Conservation (phyloP, 1,284 basidiomycete species). For the Meripilus lineatus region DNA sequence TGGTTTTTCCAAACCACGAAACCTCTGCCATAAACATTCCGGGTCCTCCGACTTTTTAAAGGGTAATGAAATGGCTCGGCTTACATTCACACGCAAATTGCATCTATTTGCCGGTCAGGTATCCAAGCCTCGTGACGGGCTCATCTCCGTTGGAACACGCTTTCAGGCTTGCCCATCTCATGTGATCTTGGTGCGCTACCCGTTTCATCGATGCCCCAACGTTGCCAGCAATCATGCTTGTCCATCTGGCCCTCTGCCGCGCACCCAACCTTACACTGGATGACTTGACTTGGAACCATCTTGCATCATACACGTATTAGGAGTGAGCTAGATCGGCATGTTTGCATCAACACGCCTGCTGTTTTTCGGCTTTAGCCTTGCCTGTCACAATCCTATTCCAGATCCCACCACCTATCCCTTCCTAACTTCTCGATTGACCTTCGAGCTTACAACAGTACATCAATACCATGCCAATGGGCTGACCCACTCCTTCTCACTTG, state of each 20-base stretch:
- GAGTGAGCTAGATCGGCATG: constrained; percentile 24
- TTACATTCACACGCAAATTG: constrained; percentile 1
- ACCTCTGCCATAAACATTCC: no score
- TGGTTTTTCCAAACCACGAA: no score
- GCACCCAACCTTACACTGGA: constrained; percentile 2
- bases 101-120: background rate
- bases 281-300: constrained; percentile 1
- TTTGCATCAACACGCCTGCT: constrained; percentile 23
- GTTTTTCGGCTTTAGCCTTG: constrained; percentile 23
- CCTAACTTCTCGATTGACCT: constrained; percentile 24
- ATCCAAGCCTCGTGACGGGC: background rate
- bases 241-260: constrained; percentile 4
- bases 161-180: background rate
- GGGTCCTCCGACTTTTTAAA: no score
- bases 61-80: no score
- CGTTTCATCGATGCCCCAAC: constrained; percentile 2
- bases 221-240: background rate
- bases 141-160: background rate
- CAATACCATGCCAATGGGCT: constrained; percentile 21
- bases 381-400: constrained; percentile 19
- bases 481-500: constrained; percentile 13
- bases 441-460: constrained; percentile 16
- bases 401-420: constrained; percentile 19
- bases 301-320: constrained; percentile 10
- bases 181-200: background rate